These are phyloP conservation scores for Kluyveromyces aestuarii DNA, from an alignment of 805 yeast genomes.

Conservation along the genomic window DNA sequence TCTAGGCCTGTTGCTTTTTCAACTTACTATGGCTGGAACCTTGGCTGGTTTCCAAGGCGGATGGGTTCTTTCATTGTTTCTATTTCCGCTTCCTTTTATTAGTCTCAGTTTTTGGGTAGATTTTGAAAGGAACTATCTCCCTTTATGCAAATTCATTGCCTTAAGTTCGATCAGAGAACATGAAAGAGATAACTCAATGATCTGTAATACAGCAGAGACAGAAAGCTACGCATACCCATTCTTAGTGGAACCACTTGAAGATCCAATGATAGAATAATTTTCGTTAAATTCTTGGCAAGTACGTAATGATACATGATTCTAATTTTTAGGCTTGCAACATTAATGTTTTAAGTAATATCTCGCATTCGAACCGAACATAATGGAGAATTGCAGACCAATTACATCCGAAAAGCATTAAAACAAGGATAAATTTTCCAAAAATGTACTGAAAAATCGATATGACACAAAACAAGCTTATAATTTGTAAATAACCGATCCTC, in stretches of 20 bases:
- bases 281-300: not conserved
- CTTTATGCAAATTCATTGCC: conserved; percentile 79
- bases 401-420: conserved; percentile 14
- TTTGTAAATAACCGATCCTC: conserved; percentile 18
- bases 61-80: conserved; percentile 57
- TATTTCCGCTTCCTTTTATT: conserved; percentile 68
- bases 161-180: conserved; percentile 62
- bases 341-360: not conserved
- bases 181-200: conserved; percentile 25
- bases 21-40: conserved; percentile 88
- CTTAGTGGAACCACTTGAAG: conserved; percentile 60
- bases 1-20: conserved; percentile 74
- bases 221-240: conserved; percentile 71
- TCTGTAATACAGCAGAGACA: conserved; percentile 17
- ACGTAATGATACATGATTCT: not conserved
- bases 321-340: not conserved
- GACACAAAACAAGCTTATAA: conserved; percentile 12
- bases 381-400: conserved; percentile 1
- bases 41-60: conserved; percentile 72
- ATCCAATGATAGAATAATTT: conserved; percentile 60
- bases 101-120: conserved; percentile 64
- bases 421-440: conserved; percentile 15
- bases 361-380: conserved; percentile 3
- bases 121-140: conserved; percentile 73
- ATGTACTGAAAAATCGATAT: conserved; percentile 13